Conservation (phyloP, 257 asterid species). For the Salvia rosmarinus region DNA sequence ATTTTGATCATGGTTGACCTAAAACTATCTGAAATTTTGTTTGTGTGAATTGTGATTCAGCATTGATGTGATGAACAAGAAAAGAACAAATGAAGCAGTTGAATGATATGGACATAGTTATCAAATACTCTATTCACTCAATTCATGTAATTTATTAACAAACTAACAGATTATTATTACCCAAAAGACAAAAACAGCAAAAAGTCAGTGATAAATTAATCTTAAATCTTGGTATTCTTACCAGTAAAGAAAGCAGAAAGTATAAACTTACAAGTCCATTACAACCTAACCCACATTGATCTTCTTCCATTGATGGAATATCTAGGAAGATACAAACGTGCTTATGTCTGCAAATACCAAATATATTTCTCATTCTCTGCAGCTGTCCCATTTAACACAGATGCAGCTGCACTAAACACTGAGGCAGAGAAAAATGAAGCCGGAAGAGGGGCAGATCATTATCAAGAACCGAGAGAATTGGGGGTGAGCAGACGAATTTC, state of each 20-base stretch:
- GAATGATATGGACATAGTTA: neutral
- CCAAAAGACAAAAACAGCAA: neutral
- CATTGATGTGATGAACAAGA: neutral
- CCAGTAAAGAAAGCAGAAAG: constrained; percentile 44
- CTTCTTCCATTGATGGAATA: constrained; percentile 31
- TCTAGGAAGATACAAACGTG: constrained; percentile 40
- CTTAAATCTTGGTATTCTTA: neutral
- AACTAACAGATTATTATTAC: no score
- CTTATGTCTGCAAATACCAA: constrained; percentile 37
- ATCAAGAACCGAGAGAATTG: constrained; percentile 34
- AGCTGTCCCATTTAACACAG: constrained; percentile 19
- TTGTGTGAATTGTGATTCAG: neutral
- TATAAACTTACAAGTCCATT: constrained; percentile 33
- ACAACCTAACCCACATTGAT: constrained; percentile 47
- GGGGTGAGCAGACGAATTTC: constrained; percentile 52
- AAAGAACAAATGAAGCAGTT: constrained; percentile 27
- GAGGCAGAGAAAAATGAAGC: constrained; percentile 45
- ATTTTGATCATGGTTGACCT: neutral
- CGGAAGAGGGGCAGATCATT: constrained; percentile 45
- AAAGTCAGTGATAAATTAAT: constrained; percentile 21
- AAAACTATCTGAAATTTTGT: neutral
- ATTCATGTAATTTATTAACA: no score
- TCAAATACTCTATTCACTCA: no score
- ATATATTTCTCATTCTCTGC: neutral
- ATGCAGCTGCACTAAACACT: neutral